Percentiles rank a stretch among this genome's conserved stretches.
Conservation (phyloP, 2,329 filamentous ascomycete species). For the Tricladium varicosporioides region DNA sequence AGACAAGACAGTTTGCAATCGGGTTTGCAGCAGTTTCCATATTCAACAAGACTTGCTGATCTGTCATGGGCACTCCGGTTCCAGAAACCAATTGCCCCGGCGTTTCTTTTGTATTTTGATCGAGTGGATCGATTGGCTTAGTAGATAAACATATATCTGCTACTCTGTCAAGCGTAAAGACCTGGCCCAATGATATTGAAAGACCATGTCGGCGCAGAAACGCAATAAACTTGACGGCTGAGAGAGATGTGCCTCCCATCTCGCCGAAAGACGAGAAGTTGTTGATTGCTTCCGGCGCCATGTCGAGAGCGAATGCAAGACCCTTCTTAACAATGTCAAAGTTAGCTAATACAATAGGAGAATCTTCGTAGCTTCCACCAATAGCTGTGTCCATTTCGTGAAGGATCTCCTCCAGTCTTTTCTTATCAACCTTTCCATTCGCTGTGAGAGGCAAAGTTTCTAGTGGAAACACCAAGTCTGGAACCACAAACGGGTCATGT, state of each 20-base stretch:
- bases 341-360: background rate
- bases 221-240: background rate
- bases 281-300: background rate
- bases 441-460: background rate
- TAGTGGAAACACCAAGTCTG: background rate
- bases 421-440: slow-evolving; percentile 3
- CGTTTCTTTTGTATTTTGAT: background rate
- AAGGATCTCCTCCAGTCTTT: background rate
- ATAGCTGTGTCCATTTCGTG: background rate
- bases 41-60: background rate
- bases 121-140: background rate
- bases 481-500: background rate
- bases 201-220: background rate
- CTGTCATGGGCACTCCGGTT: background rate
- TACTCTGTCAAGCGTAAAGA: background rate
- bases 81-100: background rate
- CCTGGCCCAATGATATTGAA: background rate
- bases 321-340: background rate
- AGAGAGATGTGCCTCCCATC: background rate
- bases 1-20: background rate
- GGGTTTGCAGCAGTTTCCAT: background rate
- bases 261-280: background rate
- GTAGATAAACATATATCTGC: background rate
- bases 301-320: background rate
- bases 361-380: too few relatives aligned